Conservation (phyloP, 73 alveolate genomes). For the Symbiodinium natans region DNA sequence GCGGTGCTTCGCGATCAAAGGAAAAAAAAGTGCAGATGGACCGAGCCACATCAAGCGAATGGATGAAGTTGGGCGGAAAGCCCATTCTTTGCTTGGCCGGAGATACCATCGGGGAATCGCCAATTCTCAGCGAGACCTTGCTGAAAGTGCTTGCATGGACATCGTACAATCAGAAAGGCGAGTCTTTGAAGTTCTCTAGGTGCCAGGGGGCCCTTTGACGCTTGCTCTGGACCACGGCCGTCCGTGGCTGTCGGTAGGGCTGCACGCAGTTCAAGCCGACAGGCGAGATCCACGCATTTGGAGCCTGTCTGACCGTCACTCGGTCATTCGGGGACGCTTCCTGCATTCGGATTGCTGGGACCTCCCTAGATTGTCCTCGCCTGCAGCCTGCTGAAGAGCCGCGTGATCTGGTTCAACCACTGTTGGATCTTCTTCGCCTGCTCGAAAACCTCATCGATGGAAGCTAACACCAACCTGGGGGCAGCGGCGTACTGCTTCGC, state of each 20-base stretch:
- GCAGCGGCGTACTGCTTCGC: no score
- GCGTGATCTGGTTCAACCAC: conserved; percentile 27
- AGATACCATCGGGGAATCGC: not conserved
- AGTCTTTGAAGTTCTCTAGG: no score
- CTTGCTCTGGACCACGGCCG: not conserved
- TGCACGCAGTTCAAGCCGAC: conserved; percentile 48
- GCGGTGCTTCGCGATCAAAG: no score
- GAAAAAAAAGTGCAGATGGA: not conserved
- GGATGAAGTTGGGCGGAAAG: conserved; percentile 74
- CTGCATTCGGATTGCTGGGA: no score
- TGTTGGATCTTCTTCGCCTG: conserved; percentile 36
- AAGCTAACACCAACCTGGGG: conserved; percentile 28
- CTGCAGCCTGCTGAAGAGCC: not conserved
- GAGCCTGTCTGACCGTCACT: conserved; percentile 11
- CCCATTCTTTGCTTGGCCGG: conserved; percentile 53
- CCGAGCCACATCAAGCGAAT: conserved; percentile 25
- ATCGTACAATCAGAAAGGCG: not conserved
- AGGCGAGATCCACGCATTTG: conserved; percentile 57
- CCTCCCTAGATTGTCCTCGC: not conserved
- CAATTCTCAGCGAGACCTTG: conserved; percentile 37
- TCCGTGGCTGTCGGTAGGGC: conserved; percentile 29
- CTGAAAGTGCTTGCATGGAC: not conserved
- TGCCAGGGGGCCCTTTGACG: conserved; percentile 18
- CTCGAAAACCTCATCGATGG: conserved; percentile 42
- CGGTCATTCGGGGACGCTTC: not conserved